phyloP scores from a whole-genome alignment of 2,329 filamentous ascomycete genomes.

The Hypoxylon sp. region DNA sequence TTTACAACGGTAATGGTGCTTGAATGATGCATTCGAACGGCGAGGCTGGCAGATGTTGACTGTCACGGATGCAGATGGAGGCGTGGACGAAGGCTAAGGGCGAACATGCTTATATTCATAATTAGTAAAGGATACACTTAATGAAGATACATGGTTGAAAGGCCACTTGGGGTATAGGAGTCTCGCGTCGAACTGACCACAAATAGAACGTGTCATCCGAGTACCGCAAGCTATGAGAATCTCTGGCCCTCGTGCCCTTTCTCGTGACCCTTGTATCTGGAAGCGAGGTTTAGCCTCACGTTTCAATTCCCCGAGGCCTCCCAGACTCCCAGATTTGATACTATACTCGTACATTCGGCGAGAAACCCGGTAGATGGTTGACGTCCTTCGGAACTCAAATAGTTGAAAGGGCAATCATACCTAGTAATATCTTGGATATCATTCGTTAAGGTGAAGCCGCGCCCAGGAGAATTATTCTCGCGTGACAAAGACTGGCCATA shows the following conservation, averaged over 20 bases:
- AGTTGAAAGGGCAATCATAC: neutral
- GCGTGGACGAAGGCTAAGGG: neutral
- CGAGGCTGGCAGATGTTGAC: neutral
- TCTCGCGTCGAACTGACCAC: slow-evolving; percentile 3
- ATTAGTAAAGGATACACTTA: neutral
- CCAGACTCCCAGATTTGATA: slow-evolving; percentile 4
- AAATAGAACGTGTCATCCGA: slow-evolving; percentile 1
- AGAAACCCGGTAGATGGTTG: neutral
- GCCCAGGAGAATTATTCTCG: slow-evolving; percentile 15
- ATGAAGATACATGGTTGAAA: slow-evolving; percentile 1
- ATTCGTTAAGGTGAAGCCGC: slow-evolving; percentile 9
- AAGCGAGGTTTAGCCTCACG: neutral
- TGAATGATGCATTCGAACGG: slow-evolving; percentile 24
- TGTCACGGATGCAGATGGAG: slow-evolving; percentile 5
- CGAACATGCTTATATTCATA: neutral
- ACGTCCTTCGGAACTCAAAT: neutral
- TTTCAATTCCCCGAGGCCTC: neutral
- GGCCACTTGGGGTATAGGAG: slow-evolving; percentile 2
- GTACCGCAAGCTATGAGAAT: slow-evolving; percentile 10
- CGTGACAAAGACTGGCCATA: slow-evolving; percentile 13
- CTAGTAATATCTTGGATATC: slow-evolving; percentile 7
- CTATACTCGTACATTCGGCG: neutral
- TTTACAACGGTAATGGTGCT: slow-evolving; percentile 48
- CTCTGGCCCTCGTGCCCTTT: neutral
- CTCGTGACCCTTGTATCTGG: neutral